Evolutionary conservation across 768 basidiomycete species (phyloP).

Genomic region (Boletus sp.): DNA sequence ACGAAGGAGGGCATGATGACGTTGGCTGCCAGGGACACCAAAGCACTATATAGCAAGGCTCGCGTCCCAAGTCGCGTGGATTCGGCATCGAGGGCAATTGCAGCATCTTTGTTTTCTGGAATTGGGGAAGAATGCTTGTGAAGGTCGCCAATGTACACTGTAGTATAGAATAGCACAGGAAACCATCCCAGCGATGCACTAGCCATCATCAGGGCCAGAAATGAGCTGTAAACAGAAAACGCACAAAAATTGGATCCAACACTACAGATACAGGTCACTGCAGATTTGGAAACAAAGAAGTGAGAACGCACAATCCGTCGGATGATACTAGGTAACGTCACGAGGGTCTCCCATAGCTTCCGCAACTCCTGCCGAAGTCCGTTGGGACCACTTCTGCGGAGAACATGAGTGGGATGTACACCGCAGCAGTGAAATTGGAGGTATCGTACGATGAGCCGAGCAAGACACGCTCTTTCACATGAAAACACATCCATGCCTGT

Average conservation of each 20-base stretch:
- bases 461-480: slow-evolving; percentile 75
- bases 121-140: slow-evolving; percentile 53
- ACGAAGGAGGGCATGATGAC: slow-evolving; percentile 70
- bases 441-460: slow-evolving; percentile 37
- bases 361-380: slow-evolving; percentile 46
- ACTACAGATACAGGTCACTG: slow-evolving; percentile 42
- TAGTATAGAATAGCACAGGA: slow-evolving; percentile 85
- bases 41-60: slow-evolving; percentile 75
- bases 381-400: slow-evolving; percentile 21
- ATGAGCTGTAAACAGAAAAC: slow-evolving; percentile 21
- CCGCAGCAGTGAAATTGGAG: background rate
- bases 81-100: slow-evolving; percentile 51
- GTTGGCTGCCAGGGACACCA: slow-evolving; percentile 67
- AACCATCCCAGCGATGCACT: slow-evolving; percentile 93
- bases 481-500: slow-evolving; percentile 59
- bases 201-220: slow-evolving; percentile 2
- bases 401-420: slow-evolving; percentile 2
- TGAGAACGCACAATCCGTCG: slow-evolving; percentile 66
- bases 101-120: slow-evolving; percentile 30
- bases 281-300: slow-evolving; percentile 1
- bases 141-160: slow-evolving; percentile 85
- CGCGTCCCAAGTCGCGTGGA: slow-evolving; percentile 82
- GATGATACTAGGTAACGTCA: slow-evolving; percentile 70
- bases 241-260: slow-evolving; percentile 78
- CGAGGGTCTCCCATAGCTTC: slow-evolving; percentile 70